Conservation (phyloP, 139 green algal genomes). For the Mychonastes homosphaera region DNA sequence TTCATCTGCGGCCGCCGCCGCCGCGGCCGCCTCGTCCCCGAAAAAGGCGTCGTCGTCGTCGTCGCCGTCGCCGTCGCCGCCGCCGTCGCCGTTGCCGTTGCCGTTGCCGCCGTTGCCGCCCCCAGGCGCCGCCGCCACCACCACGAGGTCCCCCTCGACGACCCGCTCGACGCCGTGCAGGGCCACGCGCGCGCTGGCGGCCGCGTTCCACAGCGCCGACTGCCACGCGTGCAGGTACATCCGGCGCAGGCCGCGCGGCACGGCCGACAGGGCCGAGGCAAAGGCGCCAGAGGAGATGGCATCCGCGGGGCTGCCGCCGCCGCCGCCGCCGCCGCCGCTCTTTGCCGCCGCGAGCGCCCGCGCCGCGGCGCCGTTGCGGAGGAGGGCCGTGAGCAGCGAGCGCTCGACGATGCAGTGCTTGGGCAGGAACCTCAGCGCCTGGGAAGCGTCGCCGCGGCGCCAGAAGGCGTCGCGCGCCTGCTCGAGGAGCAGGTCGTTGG, state of each 20-base stretch:
- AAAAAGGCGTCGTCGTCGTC: too few species aligned
- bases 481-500: too few species aligned
- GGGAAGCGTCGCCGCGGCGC: too few species aligned
- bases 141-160: constrained; percentile 65
- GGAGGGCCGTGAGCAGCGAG: too few species aligned
- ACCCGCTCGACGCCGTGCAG: constrained; percentile 35
- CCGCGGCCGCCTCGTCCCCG: neutral
- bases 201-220: constrained; percentile 77
- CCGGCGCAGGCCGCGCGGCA: constrained; percentile 69
- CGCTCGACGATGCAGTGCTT: too few species aligned
- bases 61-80: neutral
- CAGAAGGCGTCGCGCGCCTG: too few species aligned
- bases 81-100: neutral
- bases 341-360: neutral
- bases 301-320: too few species aligned
- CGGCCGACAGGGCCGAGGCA: constrained; percentile 30
- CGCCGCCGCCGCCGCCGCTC: constrained; percentile 1
- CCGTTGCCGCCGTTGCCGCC: neutral
- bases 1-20: neutral
- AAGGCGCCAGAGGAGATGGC: too few species aligned
- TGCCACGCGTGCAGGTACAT: constrained; percentile 95
- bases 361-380: too few species aligned
- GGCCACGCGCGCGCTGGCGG: constrained; percentile 43
- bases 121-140: constrained; percentile 15
- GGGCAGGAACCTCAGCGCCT: too few species aligned